A percentile compares a stretch with the other conserved stretches of the same genome.
Conservation (phyloP, 176 grass and related monocot genomes). For the Avena atlantica region DNA sequence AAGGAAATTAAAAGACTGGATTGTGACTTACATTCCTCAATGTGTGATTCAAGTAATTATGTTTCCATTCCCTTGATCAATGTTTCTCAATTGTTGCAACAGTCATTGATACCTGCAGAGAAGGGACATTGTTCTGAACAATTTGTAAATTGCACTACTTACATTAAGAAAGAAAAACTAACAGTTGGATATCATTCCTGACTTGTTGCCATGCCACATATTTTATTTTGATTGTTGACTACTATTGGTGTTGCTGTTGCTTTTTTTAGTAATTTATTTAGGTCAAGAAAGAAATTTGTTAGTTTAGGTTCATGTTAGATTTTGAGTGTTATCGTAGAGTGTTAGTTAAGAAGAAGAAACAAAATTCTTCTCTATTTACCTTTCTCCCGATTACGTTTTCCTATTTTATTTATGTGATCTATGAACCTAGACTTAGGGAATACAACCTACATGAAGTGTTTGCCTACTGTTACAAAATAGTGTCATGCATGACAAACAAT, state of each 20-base stretch:
- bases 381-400: not conserved
- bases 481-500: not conserved
- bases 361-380: not conserved
- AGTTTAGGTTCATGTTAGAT: not conserved
- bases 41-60: not conserved
- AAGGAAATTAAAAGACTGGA: not conserved
- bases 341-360: not conserved
- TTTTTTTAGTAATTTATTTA: not conserved
- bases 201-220: not conserved
- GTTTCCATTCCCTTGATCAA: not conserved
- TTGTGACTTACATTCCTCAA: not conserved
- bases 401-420: not conserved
- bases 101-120: not conserved
- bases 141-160: not conserved
- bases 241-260: not conserved
- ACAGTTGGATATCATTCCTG: not conserved
- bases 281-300: not conserved
- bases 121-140: not conserved
- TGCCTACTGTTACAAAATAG: not conserved
- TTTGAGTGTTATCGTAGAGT: not conserved
- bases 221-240: not conserved
- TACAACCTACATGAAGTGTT: not conserved
- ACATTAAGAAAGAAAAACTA: not conserved
- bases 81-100: conserved; percentile 19
- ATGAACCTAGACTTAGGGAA: not conserved